Percentiles rank a stretch among this genome's conserved stretches.
These are phyloP conservation scores for Backusella psychrophila DNA, from an alignment of 192 early-diverging fungal species.

Conservation along the genomic window DNA sequence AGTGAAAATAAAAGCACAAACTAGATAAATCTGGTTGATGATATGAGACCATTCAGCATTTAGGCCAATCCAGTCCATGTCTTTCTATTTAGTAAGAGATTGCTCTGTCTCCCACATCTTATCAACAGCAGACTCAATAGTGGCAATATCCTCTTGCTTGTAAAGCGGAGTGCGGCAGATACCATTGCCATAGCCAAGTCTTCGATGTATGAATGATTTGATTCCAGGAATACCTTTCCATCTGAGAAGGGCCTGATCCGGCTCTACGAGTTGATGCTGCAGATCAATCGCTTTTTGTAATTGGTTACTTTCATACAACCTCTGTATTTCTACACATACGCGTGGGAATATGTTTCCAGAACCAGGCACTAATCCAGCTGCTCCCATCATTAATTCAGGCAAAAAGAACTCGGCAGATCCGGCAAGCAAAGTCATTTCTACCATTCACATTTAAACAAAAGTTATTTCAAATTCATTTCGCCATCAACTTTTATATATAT, in stretches of 20 bases:
- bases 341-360: slow-evolving; percentile 27
- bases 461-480: not conserved
- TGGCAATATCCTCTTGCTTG: not conserved
- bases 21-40: not conserved
- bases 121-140: slow-evolving; percentile 5
- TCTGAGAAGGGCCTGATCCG: slow-evolving; percentile 29
- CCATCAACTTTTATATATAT: not conserved
- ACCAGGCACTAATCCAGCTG: slow-evolving; percentile 30
- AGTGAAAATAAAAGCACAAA: not conserved
- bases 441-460: not conserved
- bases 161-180: not conserved
- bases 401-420: slow-evolving; percentile 38
- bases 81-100: not conserved
- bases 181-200: slow-evolving; percentile 27
- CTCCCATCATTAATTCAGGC: slow-evolving; percentile 33
- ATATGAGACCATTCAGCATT: no score
- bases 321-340: slow-evolving; percentile 25
- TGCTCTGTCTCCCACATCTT: not conserved
- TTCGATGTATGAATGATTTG: slow-evolving; percentile 26
- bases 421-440: slow-evolving; percentile 37
- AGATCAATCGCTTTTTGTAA: slow-evolving; percentile 24
- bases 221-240: slow-evolving; percentile 36
- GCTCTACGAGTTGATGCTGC: slow-evolving; percentile 27
- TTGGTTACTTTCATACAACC: slow-evolving; percentile 24
- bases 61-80: not conserved